Conservation (phyloP, 805 yeast species). For the Lachancea lanzarotensis region DNA sequence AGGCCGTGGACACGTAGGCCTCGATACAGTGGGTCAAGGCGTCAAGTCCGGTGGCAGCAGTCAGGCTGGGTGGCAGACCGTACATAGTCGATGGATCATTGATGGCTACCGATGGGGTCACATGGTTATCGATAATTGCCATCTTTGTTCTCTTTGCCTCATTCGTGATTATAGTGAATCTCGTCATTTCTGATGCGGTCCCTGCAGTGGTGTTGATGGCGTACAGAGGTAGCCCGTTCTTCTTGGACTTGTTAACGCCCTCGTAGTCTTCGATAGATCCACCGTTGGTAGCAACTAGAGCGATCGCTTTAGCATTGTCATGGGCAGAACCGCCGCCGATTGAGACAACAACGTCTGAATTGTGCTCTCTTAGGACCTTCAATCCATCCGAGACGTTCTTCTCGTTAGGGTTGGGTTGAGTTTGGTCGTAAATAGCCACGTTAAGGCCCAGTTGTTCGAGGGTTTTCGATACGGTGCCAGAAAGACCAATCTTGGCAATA, state of each 20-base stretch:
- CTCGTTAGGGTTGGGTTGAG: slow-evolving; percentile 21
- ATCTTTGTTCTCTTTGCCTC: slow-evolving; percentile 36
- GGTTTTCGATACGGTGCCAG: slow-evolving; percentile 19
- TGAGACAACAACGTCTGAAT: slow-evolving; percentile 36
- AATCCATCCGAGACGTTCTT: slow-evolving; percentile 17
- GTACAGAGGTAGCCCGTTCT: slow-evolving; percentile 31
- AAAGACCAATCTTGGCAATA: slow-evolving; percentile 26
- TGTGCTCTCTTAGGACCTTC: slow-evolving; percentile 12
- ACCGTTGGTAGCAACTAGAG: slow-evolving; percentile 36
- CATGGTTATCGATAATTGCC: slow-evolving; percentile 38
- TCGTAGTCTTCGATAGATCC: slow-evolving; percentile 37
- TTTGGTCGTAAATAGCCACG: slow-evolving; percentile 19
- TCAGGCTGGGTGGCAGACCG: slow-evolving; percentile 37
- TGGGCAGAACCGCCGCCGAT: slow-evolving; percentile 45
- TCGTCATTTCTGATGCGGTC: slow-evolving; percentile 42
- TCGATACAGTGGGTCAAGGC: slow-evolving; percentile 41
- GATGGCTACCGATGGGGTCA: slow-evolving; percentile 38
- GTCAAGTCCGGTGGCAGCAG: slow-evolving; percentile 39
- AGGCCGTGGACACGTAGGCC: slow-evolving; percentile 43
- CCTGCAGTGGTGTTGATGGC: slow-evolving; percentile 44
- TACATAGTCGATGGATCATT: slow-evolving; percentile 38
- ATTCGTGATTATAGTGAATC: slow-evolving; percentile 40
- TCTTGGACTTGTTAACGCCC: slow-evolving; percentile 35
- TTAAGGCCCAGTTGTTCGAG: slow-evolving; percentile 16
- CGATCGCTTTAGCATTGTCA: slow-evolving; percentile 39